Evolutionary conservation across 441 rosid species (phyloP).

Genomic region (Jatropha multifida): DNA sequence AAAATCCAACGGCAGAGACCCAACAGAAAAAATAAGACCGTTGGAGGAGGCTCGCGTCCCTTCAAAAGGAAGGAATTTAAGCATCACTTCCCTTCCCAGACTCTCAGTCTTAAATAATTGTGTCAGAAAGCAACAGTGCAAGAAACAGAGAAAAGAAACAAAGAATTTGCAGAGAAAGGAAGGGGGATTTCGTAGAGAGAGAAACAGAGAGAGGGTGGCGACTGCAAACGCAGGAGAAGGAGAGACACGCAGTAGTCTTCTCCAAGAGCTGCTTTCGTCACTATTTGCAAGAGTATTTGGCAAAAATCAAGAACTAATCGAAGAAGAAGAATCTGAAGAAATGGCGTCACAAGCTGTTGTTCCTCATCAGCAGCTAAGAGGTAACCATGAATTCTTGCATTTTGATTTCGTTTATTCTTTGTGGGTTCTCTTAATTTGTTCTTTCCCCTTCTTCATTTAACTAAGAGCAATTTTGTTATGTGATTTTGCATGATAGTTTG

Average conservation of each 20-base stretch:
- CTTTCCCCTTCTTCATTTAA: neutral
- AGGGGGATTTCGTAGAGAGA: neutral
- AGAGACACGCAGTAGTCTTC: conserved; percentile 41
- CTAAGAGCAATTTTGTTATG: neutral
- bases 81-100: neutral
- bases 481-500: neutral
- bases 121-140: neutral
- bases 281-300: conserved; percentile 34
- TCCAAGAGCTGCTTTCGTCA: conserved; percentile 44
- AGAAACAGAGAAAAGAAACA: neutral
- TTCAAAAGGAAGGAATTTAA: conserved; percentile 21
- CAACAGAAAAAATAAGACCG: conserved; percentile 30
- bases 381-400: neutral
- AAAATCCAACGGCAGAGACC: conserved; percentile 31
- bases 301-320: conserved; percentile 20
- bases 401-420: neutral
- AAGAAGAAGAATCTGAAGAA: conserved; percentile 7
- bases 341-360: conserved; percentile 38
- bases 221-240: conserved; percentile 31
- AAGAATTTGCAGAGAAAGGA: neutral
- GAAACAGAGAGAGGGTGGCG: conserved; percentile 33
- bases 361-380: conserved; percentile 27
- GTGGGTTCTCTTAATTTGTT: neutral
- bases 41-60: conserved; percentile 25
- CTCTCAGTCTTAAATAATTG: too few species aligned